Conservation (phyloP, 2,329 filamentous ascomycete genomes). For the Fulvia fulva region DNA sequence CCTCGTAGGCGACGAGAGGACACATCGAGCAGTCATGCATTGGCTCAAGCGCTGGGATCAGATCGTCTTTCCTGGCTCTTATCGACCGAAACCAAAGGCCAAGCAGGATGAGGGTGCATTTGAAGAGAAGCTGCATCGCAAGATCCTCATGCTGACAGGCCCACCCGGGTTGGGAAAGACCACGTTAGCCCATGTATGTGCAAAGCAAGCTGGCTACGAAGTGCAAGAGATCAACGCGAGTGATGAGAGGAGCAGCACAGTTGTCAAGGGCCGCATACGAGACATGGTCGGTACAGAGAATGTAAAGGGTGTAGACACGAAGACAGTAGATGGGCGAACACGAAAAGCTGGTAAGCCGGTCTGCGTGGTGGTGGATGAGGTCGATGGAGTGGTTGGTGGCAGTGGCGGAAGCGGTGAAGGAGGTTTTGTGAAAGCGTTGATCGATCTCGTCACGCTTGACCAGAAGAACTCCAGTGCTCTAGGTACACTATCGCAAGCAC, state of each 20-base stretch:
- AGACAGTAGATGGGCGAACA: conserved; percentile 51
- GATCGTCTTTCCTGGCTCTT: conserved; percentile 78
- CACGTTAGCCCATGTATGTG: conserved; percentile 92
- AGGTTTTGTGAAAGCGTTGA: conserved; percentile 90
- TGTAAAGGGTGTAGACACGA: conserved; percentile 67
- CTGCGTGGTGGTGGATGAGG: conserved; percentile 93
- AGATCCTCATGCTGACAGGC: conserved; percentile 85
- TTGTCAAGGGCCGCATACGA: conserved; percentile 85
- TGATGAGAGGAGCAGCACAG: conserved; percentile 83
- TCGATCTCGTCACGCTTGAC: conserved; percentile 82
- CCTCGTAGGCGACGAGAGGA: conserved; percentile 88
- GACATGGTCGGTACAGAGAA: conserved; percentile 93
- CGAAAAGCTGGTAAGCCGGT: conserved; percentile 77
- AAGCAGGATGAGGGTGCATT: conserved; percentile 44
- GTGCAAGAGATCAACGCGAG: conserved; percentile 97
- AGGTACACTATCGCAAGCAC: conserved; percentile 34
- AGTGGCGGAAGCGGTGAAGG: conserved; percentile 73
- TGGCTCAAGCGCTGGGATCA: conserved; percentile 96
- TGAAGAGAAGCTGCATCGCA: conserved; percentile 71
- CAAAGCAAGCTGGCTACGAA: conserved; percentile 91
- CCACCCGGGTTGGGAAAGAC: conserved; percentile 94
- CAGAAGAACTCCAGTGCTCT: conserved; percentile 65
- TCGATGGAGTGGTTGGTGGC: conserved; percentile 86
- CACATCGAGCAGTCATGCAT: conserved; percentile 80
- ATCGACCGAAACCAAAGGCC: conserved; percentile 52